phyloP scores from a whole-genome alignment of 176 grass and related monocot genomes.

The Oropetium thomaeum region DNA sequence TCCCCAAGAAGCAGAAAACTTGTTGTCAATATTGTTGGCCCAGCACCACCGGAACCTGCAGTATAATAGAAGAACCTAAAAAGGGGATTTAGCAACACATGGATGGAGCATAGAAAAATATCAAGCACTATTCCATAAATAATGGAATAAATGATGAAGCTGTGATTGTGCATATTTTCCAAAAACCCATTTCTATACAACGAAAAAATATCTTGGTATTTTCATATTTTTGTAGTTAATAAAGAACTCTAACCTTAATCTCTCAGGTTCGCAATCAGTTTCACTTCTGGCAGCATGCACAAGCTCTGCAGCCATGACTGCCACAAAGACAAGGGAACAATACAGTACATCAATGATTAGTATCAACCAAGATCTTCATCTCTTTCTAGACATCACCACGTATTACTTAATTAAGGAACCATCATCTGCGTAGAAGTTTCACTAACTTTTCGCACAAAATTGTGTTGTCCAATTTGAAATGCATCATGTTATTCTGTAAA shows the following conservation, averaged over 20 bases:
- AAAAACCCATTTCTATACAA: background rate
- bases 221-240: slow-evolving; percentile 10
- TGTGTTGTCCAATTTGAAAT: too few species aligned
- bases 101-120: background rate
- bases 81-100: slow-evolving; percentile 52
- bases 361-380: background rate
- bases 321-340: slow-evolving; percentile 4
- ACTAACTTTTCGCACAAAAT: background rate
- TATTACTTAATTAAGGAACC: too few species aligned
- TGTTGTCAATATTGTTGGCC: slow-evolving; percentile 87
- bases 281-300: slow-evolving; percentile 55
- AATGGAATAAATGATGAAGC: background rate
- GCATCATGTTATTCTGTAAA: background rate
- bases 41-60: slow-evolving; percentile 87
- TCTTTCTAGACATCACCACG: background rate
- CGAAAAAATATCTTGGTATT: background rate
- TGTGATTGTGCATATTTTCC: background rate
- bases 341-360: slow-evolving; percentile 5
- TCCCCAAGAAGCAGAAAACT: slow-evolving; percentile 93
- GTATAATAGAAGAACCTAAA: slow-evolving; percentile 99
- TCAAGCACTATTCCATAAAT: background rate
- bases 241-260: slow-evolving; percentile 72
- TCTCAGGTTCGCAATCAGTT: slow-evolving; percentile 70
- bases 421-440: background rate
- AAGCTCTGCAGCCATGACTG: slow-evolving; percentile 91